Evolutionary conservation across 345 rosid genomes (phyloP).

Genomic region (Sisymbrium irio): DNA sequence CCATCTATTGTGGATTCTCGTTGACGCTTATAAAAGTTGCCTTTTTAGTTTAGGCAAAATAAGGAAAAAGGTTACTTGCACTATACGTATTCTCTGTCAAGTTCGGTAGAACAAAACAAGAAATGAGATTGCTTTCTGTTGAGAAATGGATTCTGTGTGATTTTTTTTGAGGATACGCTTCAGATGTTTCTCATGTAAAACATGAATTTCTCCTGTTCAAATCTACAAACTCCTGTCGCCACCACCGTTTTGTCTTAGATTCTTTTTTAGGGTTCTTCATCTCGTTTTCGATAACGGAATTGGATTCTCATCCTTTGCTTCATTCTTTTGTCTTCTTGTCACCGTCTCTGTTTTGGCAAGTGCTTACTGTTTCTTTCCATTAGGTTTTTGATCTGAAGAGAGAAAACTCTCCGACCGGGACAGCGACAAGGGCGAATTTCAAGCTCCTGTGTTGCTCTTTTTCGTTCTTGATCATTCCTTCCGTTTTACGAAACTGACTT

Average conservation of each 20-base stretch:
- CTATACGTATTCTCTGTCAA: conserved; percentile 31
- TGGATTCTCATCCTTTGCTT: conserved; percentile 30
- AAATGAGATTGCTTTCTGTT: conserved; percentile 33
- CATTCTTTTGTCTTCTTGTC: conserved; percentile 19
- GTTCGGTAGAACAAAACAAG: conserved; percentile 6
- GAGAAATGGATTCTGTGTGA: conserved; percentile 36
- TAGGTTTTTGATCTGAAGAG: conserved; percentile 27
- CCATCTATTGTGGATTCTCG: conserved; percentile 34
- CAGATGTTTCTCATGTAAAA: conserved; percentile 28
- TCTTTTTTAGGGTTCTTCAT: conserved; percentile 10
- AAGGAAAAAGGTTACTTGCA: conserved; percentile 27
- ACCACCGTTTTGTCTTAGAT: neutral
- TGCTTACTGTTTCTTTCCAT: conserved; percentile 12
- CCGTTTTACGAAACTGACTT: neutral
- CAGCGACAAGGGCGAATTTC: neutral
- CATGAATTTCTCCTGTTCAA: neutral
- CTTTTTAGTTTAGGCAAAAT: conserved; percentile 19
- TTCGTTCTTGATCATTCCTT: conserved; percentile 1
- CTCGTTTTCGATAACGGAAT: conserved; percentile 5
- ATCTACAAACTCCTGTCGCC: neutral
- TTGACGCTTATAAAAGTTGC: conserved; percentile 30
- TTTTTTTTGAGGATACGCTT: neutral
- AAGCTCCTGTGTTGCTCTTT: neutral
- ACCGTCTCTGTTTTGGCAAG: conserved; percentile 3
- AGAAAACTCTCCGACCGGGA: neutral